A percentile compares a stretch with the other conserved stretches of the same genome.
phyloP scores from a whole-genome alignment of 495 filamentous ascomycete species.

The Hyaloscypha hepaticicola region DNA sequence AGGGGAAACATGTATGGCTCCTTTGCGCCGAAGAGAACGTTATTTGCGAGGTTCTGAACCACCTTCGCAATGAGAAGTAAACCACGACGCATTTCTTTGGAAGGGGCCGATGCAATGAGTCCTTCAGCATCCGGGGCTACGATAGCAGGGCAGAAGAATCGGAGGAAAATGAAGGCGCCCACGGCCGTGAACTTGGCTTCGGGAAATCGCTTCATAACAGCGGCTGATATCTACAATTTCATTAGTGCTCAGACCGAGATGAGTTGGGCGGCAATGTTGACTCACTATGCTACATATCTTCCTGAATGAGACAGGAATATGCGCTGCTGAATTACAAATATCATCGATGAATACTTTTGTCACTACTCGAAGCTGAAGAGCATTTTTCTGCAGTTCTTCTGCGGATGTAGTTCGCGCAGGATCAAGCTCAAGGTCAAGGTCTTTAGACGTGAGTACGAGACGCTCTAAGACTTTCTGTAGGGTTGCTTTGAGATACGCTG shows the following conservation, averaged over 20 bases:
- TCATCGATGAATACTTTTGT: slow-evolving; percentile 66
- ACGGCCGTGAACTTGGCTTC: slow-evolving; percentile 72
- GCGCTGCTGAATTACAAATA: slow-evolving; percentile 56
- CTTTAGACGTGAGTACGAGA: slow-evolving; percentile 57
- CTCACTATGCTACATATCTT: slow-evolving; percentile 62
- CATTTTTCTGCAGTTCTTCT: slow-evolving; percentile 61
- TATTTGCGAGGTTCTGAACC: slow-evolving; percentile 67
- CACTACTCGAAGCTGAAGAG: slow-evolving; percentile 56
- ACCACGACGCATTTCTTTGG: slow-evolving; percentile 65
- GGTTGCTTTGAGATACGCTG: slow-evolving; percentile 58
- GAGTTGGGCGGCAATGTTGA: slow-evolving; percentile 12
- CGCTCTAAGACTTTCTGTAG: slow-evolving; percentile 61
- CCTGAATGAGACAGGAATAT: slow-evolving; percentile 60
- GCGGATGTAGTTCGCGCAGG: slow-evolving; percentile 52
- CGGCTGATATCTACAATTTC: slow-evolving; percentile 47
- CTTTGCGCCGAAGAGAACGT: slow-evolving; percentile 68
- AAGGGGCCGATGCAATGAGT: slow-evolving; percentile 53
- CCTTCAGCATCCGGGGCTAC: slow-evolving; percentile 66
- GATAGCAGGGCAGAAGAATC: slow-evolving; percentile 69
- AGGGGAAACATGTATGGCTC: slow-evolving; percentile 68
- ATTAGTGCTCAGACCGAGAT: not conserved
- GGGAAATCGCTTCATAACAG: slow-evolving; percentile 57
- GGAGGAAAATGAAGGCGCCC: slow-evolving; percentile 66
- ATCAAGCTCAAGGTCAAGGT: slow-evolving; percentile 64
- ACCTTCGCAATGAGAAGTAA: slow-evolving; percentile 66